These are phyloP conservation scores for Hymenoscyphus scutula DNA, from an alignment of 2,329 filamentous ascomycete species.

Conservation along the genomic window DNA sequence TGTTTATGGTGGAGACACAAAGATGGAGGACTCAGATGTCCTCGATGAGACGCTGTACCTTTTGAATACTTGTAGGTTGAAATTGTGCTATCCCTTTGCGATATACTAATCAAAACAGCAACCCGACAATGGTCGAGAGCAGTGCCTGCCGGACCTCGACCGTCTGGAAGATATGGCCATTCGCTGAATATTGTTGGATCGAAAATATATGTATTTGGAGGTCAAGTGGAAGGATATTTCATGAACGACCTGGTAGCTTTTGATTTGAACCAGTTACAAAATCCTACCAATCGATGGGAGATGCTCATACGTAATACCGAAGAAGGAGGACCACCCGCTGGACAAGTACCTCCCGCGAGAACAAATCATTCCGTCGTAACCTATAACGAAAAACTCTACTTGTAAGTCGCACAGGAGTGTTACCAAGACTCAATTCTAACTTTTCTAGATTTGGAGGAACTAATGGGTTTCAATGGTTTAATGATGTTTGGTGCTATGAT, in stretches of 20 bases:
- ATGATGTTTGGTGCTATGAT: conserved; percentile 97
- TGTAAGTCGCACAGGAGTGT: conserved; percentile 57
- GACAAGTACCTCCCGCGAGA: conserved; percentile 76
- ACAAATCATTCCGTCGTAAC: conserved; percentile 94
- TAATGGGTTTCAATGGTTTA: conserved; percentile 96
- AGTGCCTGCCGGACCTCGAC: conserved; percentile 79
- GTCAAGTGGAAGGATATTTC: conserved; percentile 94
- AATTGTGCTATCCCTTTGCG: not conserved
- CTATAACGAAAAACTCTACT: conserved; percentile 88
- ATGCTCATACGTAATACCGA: conserved; percentile 78
- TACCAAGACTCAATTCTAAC: conserved; percentile 19
- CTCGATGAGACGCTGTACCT: conserved; percentile 95
- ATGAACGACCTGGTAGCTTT: conserved; percentile 97
- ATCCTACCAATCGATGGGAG: conserved; percentile 90
- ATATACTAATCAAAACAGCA: conserved; percentile 51
- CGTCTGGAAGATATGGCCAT: conserved; percentile 90
- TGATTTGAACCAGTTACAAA: conserved; percentile 91
- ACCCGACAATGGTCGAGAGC: conserved; percentile 98
- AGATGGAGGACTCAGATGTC: conserved; percentile 87
- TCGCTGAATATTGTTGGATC: conserved; percentile 95
- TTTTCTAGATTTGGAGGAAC: conserved; percentile 83
- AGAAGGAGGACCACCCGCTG: conserved; percentile 55
- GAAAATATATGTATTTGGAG: conserved; percentile 96
- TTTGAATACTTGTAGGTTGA: conserved; percentile 85
- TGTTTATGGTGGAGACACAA: conserved; percentile 97